Evolutionary conservation across 1,139 yeast species (phyloP).

Genomic region (Pichia inconspicua): DNA sequence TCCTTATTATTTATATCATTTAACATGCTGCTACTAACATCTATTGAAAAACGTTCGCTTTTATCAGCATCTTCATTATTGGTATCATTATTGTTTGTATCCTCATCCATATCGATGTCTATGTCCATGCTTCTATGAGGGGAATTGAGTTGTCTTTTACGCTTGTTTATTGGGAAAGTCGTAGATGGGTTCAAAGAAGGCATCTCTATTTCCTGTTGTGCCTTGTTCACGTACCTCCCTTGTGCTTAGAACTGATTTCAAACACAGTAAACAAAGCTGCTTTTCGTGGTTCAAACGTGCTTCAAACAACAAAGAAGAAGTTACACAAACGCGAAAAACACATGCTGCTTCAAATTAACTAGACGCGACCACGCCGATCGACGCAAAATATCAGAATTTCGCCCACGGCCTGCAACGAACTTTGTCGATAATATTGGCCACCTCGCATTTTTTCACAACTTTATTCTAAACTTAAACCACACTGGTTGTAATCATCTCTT

Average conservation of each 20-base stretch:
- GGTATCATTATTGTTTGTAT: background rate
- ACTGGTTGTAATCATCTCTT: too few species aligned
- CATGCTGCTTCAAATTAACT: too few species aligned
- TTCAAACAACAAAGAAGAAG: background rate
- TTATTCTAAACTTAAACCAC: background rate
- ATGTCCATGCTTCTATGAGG: constrained; percentile 18
- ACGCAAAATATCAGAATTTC: background rate
- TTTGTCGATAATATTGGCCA: background rate
- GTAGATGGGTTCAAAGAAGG: constrained; percentile 7
- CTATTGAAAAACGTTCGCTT: background rate
- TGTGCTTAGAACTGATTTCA: background rate
- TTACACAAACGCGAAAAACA: background rate
- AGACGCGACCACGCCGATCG: background rate
- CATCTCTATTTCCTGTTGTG: background rate
- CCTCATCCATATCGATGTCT: constrained; percentile 13
- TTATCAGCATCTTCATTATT: background rate
- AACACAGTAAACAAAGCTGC: background rate
- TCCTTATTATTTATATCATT: background rate
- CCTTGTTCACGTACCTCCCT: background rate
- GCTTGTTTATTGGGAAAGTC: constrained; percentile 23
- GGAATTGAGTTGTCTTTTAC: constrained; percentile 23
- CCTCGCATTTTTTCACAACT: background rate
- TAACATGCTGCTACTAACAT: background rate
- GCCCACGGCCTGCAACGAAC: too few species aligned
- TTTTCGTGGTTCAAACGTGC: background rate